Conservation (phyloP, 805 yeast genomes). For the Pichia pseudocactophila region DNA sequence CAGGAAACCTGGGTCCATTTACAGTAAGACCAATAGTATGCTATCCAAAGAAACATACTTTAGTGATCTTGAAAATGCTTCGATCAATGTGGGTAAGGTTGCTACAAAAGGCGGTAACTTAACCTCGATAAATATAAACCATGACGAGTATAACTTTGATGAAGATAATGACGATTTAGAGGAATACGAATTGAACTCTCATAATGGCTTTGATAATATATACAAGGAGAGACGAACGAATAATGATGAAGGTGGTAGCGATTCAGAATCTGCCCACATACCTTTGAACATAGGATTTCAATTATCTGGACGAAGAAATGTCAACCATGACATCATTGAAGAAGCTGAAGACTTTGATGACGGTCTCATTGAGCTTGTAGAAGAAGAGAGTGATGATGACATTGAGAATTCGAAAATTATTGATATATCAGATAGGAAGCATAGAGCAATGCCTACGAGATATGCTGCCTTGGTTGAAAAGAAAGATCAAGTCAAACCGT, state of each 20-base stretch:
- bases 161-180: conserved; percentile 3
- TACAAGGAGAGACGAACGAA: neutral
- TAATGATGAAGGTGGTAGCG: neutral
- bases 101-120: conserved; percentile 24
- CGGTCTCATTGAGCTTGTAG: conserved; percentile 5
- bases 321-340: conserved; percentile 16
- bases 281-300: conserved; percentile 9
- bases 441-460: conserved; percentile 5
- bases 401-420: neutral
- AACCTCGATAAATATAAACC: conserved; percentile 20
- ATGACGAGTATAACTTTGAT: conserved; percentile 22
- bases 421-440: conserved; percentile 2
- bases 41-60: conserved; percentile 27
- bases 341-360: conserved; percentile 20
- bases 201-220: neutral
- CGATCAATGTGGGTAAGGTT: conserved; percentile 26
- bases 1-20: conserved; percentile 13
- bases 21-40: conserved; percentile 21
- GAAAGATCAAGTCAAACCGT: conserved; percentile 5
- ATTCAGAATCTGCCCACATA: neutral
- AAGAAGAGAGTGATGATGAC: neutral
- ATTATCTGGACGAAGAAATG: conserved; percentile 7
- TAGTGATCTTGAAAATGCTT: conserved; percentile 27
- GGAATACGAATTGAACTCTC: neutral
- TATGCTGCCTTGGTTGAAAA: conserved; percentile 15